Evolutionary conservation across 2,329 filamentous ascomycete genomes (phyloP).

Genomic region (Pyrenochaeta sp.): DNA sequence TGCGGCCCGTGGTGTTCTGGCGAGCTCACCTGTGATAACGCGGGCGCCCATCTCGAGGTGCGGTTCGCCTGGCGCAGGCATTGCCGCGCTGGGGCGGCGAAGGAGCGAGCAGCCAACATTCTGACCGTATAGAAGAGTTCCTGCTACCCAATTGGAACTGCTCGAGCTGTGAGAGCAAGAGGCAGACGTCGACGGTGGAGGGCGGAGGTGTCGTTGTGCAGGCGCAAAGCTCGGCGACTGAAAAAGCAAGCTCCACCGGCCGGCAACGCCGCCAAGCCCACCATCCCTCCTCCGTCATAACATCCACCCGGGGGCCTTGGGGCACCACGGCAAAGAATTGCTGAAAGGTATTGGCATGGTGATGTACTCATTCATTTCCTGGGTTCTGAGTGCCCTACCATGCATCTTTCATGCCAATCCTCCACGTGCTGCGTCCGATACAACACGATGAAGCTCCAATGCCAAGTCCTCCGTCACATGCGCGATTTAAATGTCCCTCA

Average conservation of each 20-base stretch:
- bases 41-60: conserved; percentile 57
- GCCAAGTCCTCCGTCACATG: conserved; percentile 5
- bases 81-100: conserved; percentile 80
- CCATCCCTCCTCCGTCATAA: conserved; percentile 1
- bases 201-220: conserved; percentile 29
- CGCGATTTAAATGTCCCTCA: not conserved
- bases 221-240: conserved; percentile 33
- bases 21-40: conserved; percentile 65
- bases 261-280: conserved; percentile 17
- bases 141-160: conserved; percentile 46
- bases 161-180: conserved; percentile 40
- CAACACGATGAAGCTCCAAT: not conserved
- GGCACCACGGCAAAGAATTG: not conserved
- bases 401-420: not conserved
- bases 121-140: conserved; percentile 52
- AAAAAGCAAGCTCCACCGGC: conserved; percentile 42
- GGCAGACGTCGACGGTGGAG: conserved; percentile 25
- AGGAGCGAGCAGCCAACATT: conserved; percentile 85
- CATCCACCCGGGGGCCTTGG: not conserved
- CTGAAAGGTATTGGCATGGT: not conserved
- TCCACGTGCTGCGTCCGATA: not conserved
- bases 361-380: not conserved
- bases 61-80: conserved; percentile 73
- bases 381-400: not conserved
- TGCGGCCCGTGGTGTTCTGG: conserved; percentile 10